These are phyloP conservation scores for Chlorella sp. DNA, from an alignment of 139 green algal genomes.

Conservation along the genomic window DNA sequence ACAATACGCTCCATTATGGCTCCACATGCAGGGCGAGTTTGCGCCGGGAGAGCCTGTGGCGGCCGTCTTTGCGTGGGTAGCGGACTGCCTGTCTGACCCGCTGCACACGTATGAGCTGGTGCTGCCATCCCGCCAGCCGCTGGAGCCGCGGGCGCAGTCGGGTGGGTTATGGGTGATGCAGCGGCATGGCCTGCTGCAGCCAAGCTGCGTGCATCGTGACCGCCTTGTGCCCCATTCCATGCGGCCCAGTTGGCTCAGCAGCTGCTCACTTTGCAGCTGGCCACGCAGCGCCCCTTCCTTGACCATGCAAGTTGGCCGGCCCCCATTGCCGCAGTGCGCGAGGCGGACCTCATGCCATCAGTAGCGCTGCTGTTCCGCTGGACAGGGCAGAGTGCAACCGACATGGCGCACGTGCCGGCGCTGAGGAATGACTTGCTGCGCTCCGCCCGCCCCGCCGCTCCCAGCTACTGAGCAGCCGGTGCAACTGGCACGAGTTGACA, in stretches of 20 bases:
- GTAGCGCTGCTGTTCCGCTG: constrained; percentile 66
- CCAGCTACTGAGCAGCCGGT: neutral
- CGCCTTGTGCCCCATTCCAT: too few species aligned
- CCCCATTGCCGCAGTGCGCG: constrained; percentile 29
- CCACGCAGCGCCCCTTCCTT: too few species aligned
- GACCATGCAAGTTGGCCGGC: too few species aligned
- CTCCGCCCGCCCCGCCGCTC: neutral
- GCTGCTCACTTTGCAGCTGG: too few species aligned
- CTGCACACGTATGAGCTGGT: constrained; percentile 72
- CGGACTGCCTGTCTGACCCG: constrained; percentile 63
- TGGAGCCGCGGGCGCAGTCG: constrained; percentile 5
- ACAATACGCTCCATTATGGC: neutral
- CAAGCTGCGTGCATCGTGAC: too few species aligned
- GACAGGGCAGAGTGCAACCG: constrained; percentile 30
- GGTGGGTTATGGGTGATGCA: neutral
- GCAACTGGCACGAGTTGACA: too few species aligned
- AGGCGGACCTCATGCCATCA: constrained; percentile 56
- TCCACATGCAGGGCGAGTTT: constrained; percentile 82
- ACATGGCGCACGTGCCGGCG: constrained; percentile 38
- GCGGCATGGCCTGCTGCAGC: too few species aligned
- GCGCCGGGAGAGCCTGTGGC: constrained; percentile 59
- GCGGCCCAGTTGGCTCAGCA: too few species aligned
- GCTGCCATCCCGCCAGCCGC: constrained; percentile 51
- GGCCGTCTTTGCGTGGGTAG: constrained; percentile 75
- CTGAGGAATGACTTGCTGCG: constrained; percentile 39